Evolutionary conservation across 805 yeast genomes (phyloP).

Genomic region (Saccharomycopsis sp.): DNA sequence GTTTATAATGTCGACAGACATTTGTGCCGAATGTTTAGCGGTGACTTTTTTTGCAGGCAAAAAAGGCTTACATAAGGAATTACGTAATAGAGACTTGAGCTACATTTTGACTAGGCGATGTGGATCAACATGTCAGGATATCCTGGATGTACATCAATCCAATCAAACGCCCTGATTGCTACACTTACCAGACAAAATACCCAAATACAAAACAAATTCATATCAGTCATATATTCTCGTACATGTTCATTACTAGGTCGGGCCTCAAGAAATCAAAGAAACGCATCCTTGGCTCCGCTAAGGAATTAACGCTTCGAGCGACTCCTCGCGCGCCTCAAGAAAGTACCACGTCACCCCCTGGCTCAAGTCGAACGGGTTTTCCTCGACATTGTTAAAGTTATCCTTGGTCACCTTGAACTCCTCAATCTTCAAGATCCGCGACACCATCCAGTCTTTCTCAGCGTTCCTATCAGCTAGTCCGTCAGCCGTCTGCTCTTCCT

Average conservation of each 20-base stretch:
- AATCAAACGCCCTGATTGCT: too few relatives aligned
- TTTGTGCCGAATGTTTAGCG: too few relatives aligned
- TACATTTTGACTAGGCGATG: too few relatives aligned
- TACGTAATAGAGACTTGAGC: not conserved
- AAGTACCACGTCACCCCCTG: constrained; percentile 59
- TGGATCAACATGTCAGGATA: too few relatives aligned
- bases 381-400: constrained; percentile 29
- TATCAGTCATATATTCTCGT: not conserved
- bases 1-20: too few relatives aligned
- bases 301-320: not conserved
- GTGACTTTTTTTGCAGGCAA: too few relatives aligned
- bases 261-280: not conserved
- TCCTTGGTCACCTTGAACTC: constrained; percentile 44
- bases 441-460: constrained; percentile 78
- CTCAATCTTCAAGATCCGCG: constrained; percentile 53
- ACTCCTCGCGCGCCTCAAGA: constrained; percentile 41
- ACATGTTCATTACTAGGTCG: not conserved
- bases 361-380: constrained; percentile 62
- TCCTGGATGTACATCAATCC: too few relatives aligned
- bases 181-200: too few relatives aligned
- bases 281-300: not conserved
- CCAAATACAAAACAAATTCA: too few relatives aligned
- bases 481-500: constrained; percentile 31
- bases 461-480: constrained; percentile 22
- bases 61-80: not conserved